Percentiles rank a stretch among this genome's conserved stretches.
Conservation (phyloP, 495 filamentous ascomycete genomes). For the Hyaloscypha variabilis region DNA sequence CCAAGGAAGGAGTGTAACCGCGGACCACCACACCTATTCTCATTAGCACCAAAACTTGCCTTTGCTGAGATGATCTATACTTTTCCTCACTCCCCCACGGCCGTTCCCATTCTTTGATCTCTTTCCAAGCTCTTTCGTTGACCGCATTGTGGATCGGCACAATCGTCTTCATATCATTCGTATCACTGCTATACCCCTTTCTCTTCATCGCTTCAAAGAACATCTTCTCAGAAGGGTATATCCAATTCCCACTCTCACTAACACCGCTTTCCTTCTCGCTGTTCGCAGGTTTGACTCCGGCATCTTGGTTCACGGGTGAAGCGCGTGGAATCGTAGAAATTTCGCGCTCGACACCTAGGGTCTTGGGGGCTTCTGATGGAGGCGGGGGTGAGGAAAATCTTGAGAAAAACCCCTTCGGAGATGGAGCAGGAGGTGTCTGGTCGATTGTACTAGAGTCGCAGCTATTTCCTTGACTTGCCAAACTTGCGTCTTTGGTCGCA, state of each 20-base stretch:
- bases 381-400: background rate
- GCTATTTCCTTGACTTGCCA: slow-evolving; percentile 34
- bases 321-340: slow-evolving; percentile 79
- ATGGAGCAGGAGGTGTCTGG: slow-evolving; percentile 24
- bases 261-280: slow-evolving; percentile 75
- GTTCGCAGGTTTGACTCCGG: slow-evolving; percentile 60
- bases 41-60: slow-evolving; percentile 7
- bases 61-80: slow-evolving; percentile 16
- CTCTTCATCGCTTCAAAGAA: slow-evolving; percentile 95
- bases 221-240: slow-evolving; percentile 93
- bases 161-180: slow-evolving; percentile 80
- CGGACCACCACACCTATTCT: slow-evolving; percentile 73
- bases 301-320: slow-evolving; percentile 39
- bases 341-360: slow-evolving; percentile 65
- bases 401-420: slow-evolving; percentile 18
- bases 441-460: slow-evolving; percentile 27
- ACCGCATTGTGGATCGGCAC: slow-evolving; percentile 99
- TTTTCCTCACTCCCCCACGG: slow-evolving; percentile 59
- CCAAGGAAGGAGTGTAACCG: slow-evolving; percentile 83
- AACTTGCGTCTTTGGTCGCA: slow-evolving; percentile 29
- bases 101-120: slow-evolving; percentile 84
- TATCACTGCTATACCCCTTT: slow-evolving; percentile 64
- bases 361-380: background rate
- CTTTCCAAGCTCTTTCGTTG: slow-evolving; percentile 84
- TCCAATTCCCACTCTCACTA: slow-evolving; percentile 76